Conservation (phyloP, 768 basidiomycete genomes). For the Hortiboletus flavorubellus region DNA sequence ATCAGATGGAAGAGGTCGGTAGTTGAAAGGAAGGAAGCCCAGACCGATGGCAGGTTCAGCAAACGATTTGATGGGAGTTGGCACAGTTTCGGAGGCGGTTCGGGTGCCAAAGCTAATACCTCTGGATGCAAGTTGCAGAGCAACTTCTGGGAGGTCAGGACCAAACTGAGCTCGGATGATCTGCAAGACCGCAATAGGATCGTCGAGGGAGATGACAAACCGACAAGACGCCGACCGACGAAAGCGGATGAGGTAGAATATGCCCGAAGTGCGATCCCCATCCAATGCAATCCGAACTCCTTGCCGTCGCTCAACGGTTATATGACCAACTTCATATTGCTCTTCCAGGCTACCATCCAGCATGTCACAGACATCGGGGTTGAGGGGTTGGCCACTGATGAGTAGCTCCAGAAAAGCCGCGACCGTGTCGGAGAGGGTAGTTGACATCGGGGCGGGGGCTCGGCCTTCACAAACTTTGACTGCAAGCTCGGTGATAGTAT, state of each 20-base stretch:
- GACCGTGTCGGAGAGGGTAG: background rate
- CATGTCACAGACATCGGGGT: background rate
- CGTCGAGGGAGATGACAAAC: too few species aligned
- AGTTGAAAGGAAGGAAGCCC: background rate
- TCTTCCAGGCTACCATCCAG: too few species aligned
- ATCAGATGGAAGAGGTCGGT: background rate
- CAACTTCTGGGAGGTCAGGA: background rate
- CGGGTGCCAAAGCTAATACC: background rate
- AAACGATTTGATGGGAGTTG: too few species aligned
- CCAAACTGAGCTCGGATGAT: too few species aligned
- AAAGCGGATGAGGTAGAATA: background rate
- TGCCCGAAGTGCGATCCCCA: background rate
- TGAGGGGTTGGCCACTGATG: background rate
- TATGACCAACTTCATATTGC: too few species aligned
- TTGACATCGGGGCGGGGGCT: background rate
- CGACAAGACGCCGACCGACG: too few species aligned
- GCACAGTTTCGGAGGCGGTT: background rate
- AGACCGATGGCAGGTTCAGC: too few species aligned
- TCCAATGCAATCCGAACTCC: too few species aligned
- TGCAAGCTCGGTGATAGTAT: background rate
- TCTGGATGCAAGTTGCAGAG: background rate
- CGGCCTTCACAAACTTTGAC: background rate
- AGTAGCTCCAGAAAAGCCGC: background rate
- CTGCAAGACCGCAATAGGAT: too few species aligned
- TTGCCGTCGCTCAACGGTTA: too few species aligned